A percentile compares a stretch with the other conserved stretches of the same genome.
phyloP scores from a whole-genome alignment of 768 basidiomycete species.

The Phlegmacium glaucopus region DNA sequence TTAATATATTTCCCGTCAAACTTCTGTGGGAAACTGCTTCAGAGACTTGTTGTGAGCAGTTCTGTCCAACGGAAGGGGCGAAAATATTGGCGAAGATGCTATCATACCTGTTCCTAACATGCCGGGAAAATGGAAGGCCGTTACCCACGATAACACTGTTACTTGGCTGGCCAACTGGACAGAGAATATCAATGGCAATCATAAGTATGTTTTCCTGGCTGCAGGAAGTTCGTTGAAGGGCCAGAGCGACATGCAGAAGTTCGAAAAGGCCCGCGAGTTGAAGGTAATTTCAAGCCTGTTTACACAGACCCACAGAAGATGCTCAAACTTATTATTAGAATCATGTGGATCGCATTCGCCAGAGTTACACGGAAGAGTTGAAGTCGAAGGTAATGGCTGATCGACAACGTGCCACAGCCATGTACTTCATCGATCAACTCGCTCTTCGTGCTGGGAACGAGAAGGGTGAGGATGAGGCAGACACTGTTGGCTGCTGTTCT shows the following conservation, averaged over 20 bases:
- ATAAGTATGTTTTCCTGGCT: constrained; percentile 97
- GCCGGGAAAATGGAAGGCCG: constrained; percentile 86
- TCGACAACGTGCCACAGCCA: constrained; percentile 95
- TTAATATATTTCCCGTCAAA: too few species aligned
- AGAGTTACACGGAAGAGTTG: constrained; percentile 82
- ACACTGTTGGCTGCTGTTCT: constrained; percentile 98
- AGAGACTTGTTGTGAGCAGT: too few species aligned
- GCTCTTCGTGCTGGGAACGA: constrained; percentile 99
- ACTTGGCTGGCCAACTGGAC: constrained; percentile 99
- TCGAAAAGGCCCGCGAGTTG: constrained; percentile 95
- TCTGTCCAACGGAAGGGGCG: too few species aligned
- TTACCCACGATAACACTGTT: constrained; percentile 92
- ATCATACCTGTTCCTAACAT: constrained; percentile 85
- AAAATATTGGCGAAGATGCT: constrained; percentile 82
- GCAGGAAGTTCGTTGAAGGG: constrained; percentile 98
- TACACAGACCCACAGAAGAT: background rate
- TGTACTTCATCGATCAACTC: constrained; percentile 97
- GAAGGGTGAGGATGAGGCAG: constrained; percentile 99
- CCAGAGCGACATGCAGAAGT: constrained; percentile 96
- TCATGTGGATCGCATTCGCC: constrained; percentile 87
- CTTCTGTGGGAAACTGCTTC: too few species aligned
- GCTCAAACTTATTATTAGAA: constrained; percentile 43
- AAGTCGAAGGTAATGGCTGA: constrained; percentile 91
- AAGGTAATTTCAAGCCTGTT: constrained; percentile 53
- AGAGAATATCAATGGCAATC: constrained; percentile 93